phyloP scores from a whole-genome alignment of 129 eudicot species.

The Smallanthus sonchifolius region DNA sequence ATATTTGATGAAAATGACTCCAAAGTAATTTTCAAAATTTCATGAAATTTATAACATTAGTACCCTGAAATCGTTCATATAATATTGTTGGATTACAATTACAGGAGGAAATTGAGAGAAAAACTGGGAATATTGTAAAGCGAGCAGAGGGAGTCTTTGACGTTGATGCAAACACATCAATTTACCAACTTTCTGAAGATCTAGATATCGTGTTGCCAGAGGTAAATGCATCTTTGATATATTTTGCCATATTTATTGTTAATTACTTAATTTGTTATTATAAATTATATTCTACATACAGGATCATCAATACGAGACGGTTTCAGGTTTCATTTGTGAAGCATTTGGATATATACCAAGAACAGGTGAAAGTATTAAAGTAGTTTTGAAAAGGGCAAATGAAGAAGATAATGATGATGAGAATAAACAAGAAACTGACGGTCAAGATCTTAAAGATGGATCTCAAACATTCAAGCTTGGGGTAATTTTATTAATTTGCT shows the following conservation, averaged over 20 bases:
- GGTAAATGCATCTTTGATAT: constrained; percentile 24
- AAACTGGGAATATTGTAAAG: constrained; percentile 68
- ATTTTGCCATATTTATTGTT: background rate
- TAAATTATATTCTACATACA: constrained; percentile 18
- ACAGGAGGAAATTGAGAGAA: constrained; percentile 71
- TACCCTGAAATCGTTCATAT: background rate
- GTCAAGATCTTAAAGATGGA: constrained; percentile 39
- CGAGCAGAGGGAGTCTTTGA: constrained; percentile 65
- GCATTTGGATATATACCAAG: constrained; percentile 78
- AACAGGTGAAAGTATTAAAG: constrained; percentile 64
- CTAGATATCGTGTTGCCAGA: constrained; percentile 56
- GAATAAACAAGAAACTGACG: constrained; percentile 38
- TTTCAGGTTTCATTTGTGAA: constrained; percentile 66
- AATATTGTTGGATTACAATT: constrained; percentile 23
- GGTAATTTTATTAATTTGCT: constrained; percentile 31
- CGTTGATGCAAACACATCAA: constrained; percentile 75
- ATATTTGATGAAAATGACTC: constrained; percentile 75
- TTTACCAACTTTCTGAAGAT: constrained; percentile 68
- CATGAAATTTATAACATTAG: background rate
- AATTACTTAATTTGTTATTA: background rate
- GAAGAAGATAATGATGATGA: constrained; percentile 40
- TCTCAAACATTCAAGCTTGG: constrained; percentile 56
- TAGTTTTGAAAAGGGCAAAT: constrained; percentile 43
- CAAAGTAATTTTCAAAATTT: constrained; percentile 33
- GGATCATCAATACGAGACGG: constrained; percentile 76